These are phyloP conservation scores for Rutstroemia sp. DNA, from an alignment of 2,329 filamentous ascomycete genomes.

Conservation along the genomic window DNA sequence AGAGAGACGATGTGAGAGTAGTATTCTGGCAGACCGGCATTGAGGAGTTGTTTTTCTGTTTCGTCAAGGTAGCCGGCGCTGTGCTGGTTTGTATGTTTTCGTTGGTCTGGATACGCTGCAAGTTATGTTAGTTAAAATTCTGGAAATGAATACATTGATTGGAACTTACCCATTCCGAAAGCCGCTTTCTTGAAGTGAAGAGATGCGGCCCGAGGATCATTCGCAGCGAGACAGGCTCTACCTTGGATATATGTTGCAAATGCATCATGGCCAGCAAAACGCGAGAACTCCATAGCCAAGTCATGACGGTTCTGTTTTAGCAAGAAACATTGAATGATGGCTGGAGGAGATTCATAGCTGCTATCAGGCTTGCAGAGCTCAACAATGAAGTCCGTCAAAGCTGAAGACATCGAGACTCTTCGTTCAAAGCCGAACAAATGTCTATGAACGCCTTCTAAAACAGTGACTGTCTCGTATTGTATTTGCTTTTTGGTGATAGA, in stretches of 20 bases:
- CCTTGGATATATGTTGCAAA: slow-evolving; percentile 80
- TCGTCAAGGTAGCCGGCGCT: slow-evolving; percentile 65
- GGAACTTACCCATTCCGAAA: slow-evolving; percentile 66
- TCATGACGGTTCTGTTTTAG: slow-evolving; percentile 53
- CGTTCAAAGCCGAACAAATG: slow-evolving; percentile 56
- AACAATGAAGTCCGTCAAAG: slow-evolving; percentile 59
- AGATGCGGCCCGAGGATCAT: slow-evolving; percentile 66
- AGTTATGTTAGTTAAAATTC: slow-evolving; percentile 1
- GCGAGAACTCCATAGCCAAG: slow-evolving; percentile 48
- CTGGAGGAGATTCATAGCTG: slow-evolving; percentile 55
- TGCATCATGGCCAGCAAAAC: slow-evolving; percentile 48
- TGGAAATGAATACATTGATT: not conserved
- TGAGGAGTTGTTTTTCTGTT: slow-evolving; percentile 60
- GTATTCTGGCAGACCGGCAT: slow-evolving; percentile 73
- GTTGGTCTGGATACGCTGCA: slow-evolving; percentile 22
- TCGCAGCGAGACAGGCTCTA: slow-evolving; percentile 65
- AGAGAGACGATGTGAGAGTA: slow-evolving; percentile 79
- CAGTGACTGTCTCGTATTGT: slow-evolving; percentile 45
- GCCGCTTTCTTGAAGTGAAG: slow-evolving; percentile 76
- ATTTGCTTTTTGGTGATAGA: slow-evolving; percentile 34
- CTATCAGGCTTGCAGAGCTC: slow-evolving; percentile 59
- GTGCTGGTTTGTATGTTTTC: slow-evolving; percentile 36
- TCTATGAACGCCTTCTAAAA: slow-evolving; percentile 51
- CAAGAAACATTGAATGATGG: slow-evolving; percentile 55
- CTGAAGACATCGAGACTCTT: slow-evolving; percentile 44